These are phyloP conservation scores for Endotrypanum monterogeii DNA, from an alignment of 208 protist genomes.

Conservation along the genomic window DNA sequence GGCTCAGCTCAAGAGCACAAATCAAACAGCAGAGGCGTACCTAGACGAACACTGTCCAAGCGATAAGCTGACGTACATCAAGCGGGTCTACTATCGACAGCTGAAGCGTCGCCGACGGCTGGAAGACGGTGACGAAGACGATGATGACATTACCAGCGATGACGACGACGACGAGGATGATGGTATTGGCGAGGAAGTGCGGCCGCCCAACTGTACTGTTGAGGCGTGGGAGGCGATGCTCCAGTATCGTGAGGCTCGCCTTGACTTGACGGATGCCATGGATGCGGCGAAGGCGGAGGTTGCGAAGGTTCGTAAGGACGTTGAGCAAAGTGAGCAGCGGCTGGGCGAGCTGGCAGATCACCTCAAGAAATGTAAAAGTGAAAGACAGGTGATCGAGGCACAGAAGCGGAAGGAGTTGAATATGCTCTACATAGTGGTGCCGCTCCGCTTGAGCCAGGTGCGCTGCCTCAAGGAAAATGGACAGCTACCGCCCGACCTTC, in stretches of 20 bases:
- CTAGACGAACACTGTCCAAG: slow-evolving; percentile 74
- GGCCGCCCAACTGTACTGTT: slow-evolving; percentile 86
- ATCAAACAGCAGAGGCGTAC: slow-evolving; percentile 83
- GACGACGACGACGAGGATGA: slow-evolving; percentile 88
- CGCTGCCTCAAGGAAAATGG: slow-evolving; percentile 52
- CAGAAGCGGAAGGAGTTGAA: slow-evolving; percentile 96
- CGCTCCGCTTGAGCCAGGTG: slow-evolving; percentile 85
- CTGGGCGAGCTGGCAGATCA: slow-evolving; percentile 70
- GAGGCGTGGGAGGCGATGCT: slow-evolving; percentile 89
- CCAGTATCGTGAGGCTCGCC: slow-evolving; percentile 84
- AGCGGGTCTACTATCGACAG: slow-evolving; percentile 93
- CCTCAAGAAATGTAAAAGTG: slow-evolving; percentile 68
- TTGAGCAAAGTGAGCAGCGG: slow-evolving; percentile 51
- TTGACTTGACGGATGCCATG: slow-evolving; percentile 91
- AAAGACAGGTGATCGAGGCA: slow-evolving; percentile 88
- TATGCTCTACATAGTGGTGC: slow-evolving; percentile 92
- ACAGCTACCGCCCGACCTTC: slow-evolving; percentile 55
- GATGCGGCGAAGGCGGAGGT: slow-evolving; percentile 59
- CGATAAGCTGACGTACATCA: slow-evolving; percentile 77
- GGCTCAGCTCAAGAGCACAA: slow-evolving; percentile 69
- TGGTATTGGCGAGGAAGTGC: slow-evolving; percentile 91
- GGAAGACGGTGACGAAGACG: slow-evolving; percentile 73
- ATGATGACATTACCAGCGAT: slow-evolving; percentile 88
- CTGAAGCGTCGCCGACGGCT: slow-evolving; percentile 86
- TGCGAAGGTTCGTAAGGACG: slow-evolving; percentile 31